phyloP scores from a whole-genome alignment of 495 filamentous ascomycete species.

The Hypoxylon rickii region DNA sequence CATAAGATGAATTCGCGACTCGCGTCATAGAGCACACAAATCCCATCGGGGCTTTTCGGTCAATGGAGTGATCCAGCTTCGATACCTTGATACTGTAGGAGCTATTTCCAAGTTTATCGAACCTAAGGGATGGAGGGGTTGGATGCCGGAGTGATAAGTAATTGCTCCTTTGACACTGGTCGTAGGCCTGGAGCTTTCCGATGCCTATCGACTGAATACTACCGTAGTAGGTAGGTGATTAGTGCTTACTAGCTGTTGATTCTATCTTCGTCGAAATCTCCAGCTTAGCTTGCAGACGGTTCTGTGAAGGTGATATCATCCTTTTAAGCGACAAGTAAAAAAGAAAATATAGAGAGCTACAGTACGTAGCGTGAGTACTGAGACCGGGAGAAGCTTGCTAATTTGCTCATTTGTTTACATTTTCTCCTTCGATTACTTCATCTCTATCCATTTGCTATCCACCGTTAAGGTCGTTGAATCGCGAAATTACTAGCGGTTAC shows the following conservation, averaged over 20 bases:
- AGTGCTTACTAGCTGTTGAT: conserved; percentile 12
- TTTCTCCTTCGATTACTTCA: too few relatives aligned
- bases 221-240: too few relatives aligned
- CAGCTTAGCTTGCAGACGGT: neutral
- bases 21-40: conserved; percentile 10
- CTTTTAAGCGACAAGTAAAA: neutral
- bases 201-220: too few relatives aligned
- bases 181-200: too few relatives aligned
- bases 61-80: too few relatives aligned
- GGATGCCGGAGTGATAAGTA: conserved; percentile 7
- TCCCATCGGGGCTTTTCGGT: neutral
- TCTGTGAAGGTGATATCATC: conserved; percentile 1
- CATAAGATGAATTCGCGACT: neutral
- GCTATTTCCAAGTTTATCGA: neutral
- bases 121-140: neutral
- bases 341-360: neutral
- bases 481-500: too few relatives aligned
- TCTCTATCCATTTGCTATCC: too few relatives aligned
- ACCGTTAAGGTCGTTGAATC: too few relatives aligned
- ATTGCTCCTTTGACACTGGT: conserved; percentile 13
- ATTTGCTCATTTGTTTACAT: too few relatives aligned
- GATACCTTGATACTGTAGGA: neutral
- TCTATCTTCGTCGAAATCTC: neutral
- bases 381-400: too few relatives aligned
- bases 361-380: too few relatives aligned